Evolutionary conservation across 257 asterid genomes (phyloP).

Genomic region (Jaltomata sinuosa): DNA sequence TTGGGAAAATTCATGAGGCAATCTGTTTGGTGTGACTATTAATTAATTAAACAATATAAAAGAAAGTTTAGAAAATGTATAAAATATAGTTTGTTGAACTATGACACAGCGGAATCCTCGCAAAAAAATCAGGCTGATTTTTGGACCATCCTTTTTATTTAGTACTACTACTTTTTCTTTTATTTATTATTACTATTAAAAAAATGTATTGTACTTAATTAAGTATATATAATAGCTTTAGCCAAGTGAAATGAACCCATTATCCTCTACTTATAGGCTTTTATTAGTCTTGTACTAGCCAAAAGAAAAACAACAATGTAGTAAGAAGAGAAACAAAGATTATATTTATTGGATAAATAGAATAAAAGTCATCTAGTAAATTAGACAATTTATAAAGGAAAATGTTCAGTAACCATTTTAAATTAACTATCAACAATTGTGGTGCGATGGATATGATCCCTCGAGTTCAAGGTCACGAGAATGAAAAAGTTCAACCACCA

Average conservation of each 20-base stretch:
- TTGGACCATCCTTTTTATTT: constrained; percentile 27
- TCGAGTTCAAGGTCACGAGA: accelerated
- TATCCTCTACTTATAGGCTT: not conserved
- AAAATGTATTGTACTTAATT: too few relatives aligned
- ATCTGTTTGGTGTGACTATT: not conserved
- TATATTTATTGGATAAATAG: not conserved
- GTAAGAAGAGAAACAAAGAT: not conserved
- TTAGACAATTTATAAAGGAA: not conserved
- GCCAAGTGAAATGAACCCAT: not conserved
- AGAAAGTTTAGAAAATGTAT: not conserved
- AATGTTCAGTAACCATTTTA: not conserved
- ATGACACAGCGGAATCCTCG: constrained; percentile 63
- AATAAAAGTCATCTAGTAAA: not conserved
- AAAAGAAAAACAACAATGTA: not conserved
- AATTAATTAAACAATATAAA: not conserved
- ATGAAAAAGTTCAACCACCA: not conserved
- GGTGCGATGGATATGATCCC: not conserved
- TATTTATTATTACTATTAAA: too few relatives aligned
- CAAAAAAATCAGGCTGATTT: constrained; percentile 51
- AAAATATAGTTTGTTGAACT: not conserved
- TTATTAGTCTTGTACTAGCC: not conserved
- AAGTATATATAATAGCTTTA: not conserved
- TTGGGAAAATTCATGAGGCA: not conserved
- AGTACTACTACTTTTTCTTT: not conserved
- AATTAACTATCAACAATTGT: not conserved